Base-by-base conservation (phyloP, 768 basidiomycete genomes). In the Gautieria morchelliformis region DNA sequence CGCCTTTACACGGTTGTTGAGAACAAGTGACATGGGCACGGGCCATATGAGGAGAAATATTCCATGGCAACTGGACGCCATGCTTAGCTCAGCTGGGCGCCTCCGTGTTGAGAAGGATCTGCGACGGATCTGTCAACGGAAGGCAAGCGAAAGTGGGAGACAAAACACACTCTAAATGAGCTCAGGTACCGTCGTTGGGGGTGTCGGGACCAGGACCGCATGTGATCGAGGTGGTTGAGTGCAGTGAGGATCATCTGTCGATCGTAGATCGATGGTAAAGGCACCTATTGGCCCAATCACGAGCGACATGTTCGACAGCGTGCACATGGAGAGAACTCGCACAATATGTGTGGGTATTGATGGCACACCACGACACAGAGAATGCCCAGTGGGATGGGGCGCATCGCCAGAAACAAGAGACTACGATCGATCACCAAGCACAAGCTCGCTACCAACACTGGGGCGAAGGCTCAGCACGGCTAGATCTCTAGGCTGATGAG, bases 251-350 rank as follows among this genome's bases (percentile, higher is more conserved):
- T 17, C 20, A 48, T 44, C 20, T 22, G 20, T 5, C 20, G 42
- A 44, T n/a, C 35, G 20, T 22, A 22, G 42, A 22, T 44, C n/a
- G 42, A 44, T 11, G 59, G 27, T 62, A 37, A 37, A 9, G 35
- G 3, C 10, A 37, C 35, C 4, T 9, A 37, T 5, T 37, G 4
- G 11, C 33, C 33, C 61, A 60, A 12, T 62, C 58, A 33, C 60
- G 63, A n/a, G n/a, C n/a, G n/a, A 72, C 72, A 60, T 69, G 74
- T 64, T 80, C 77, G 45, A 76, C 70, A 45, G 71, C 72, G 58
- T 74, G 73, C 55, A 45, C 48, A 55, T 61, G 67, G 60, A 69
- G 71, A 64, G 62, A 71, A 56, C 59, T 69, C 6, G 33, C n/a
- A n/a, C n/a, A n/a, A n/a, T n/a, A n/a, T n/a, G 33, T 35, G 33